Percentiles rank a stretch among this genome's conserved stretches.
phyloP scores from a whole-genome alignment of 495 filamentous ascomycete genomes.

The Hypoxylon fragiforme region DNA sequence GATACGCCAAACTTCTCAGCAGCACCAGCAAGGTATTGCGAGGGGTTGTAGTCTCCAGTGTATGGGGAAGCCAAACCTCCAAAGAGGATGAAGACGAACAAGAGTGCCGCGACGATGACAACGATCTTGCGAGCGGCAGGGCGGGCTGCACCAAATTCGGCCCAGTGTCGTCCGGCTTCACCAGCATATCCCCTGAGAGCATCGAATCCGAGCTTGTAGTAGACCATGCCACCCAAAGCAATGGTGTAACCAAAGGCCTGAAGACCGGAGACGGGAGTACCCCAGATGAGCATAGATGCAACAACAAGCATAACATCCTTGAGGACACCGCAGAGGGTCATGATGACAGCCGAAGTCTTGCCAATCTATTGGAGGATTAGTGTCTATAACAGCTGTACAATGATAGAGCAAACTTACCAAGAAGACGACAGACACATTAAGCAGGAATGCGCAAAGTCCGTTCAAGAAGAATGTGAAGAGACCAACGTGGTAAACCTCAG shows the following conservation, averaged over 20 bases:
- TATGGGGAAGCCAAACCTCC: slow-evolving; percentile 54
- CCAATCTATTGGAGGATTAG: slow-evolving; percentile 72
- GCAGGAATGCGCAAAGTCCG: slow-evolving; percentile 78
- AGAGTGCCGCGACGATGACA: slow-evolving; percentile 59
- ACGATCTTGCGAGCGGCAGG: slow-evolving; percentile 77
- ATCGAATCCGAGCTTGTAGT: slow-evolving; percentile 94
- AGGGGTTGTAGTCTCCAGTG: slow-evolving; percentile 51
- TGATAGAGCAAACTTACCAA: slow-evolving; percentile 62
- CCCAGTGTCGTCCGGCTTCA: slow-evolving; percentile 74
- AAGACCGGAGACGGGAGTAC: slow-evolving; percentile 74
- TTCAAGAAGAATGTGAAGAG: slow-evolving; percentile 75
- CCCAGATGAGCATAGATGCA: slow-evolving; percentile 88
- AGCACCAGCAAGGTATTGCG: slow-evolving; percentile 48
- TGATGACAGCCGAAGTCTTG: slow-evolving; percentile 92
- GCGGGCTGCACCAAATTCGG: slow-evolving; percentile 76
- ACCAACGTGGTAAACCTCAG: slow-evolving; percentile 75
- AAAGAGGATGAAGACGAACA: slow-evolving; percentile 71
- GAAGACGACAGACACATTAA: slow-evolving; percentile 95
- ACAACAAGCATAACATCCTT: slow-evolving; percentile 96
- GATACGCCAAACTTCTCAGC: slow-evolving; percentile 52
- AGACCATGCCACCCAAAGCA: slow-evolving; percentile 85
- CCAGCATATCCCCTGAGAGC: slow-evolving; percentile 76
- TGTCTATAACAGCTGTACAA: neutral
- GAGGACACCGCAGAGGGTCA: slow-evolving; percentile 95
- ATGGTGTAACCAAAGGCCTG: slow-evolving; percentile 96